Evolutionary conservation across 257 asterid species (phyloP).

Genomic region (Solanum virginianum): DNA sequence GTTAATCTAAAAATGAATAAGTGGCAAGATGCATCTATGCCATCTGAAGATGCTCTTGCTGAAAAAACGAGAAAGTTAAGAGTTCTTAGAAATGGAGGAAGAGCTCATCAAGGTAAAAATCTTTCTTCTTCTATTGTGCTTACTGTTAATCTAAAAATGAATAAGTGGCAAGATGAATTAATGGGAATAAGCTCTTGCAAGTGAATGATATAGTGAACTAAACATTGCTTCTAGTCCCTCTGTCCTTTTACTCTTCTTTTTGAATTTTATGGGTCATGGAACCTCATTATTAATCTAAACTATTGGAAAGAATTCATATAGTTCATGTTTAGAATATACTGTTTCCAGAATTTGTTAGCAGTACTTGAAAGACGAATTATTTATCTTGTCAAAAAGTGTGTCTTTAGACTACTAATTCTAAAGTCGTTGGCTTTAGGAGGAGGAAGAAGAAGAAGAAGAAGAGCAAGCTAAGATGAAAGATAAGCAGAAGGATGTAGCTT

Average conservation of each 20-base stretch:
- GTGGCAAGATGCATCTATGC: conserved; percentile 50
- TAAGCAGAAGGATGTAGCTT: conserved; percentile 75
- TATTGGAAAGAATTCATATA: not conserved
- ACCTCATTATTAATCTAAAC: not conserved
- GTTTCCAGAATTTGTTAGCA: not conserved
- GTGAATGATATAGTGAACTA: not conserved
- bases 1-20: not conserved
- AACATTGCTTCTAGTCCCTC: not conserved
- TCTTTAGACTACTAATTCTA: not conserved
- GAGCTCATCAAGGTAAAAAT: conserved; percentile 68
- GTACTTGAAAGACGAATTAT: not conserved
- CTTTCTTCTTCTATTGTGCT: not conserved
- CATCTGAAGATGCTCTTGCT: conserved; percentile 82
- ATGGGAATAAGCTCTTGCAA: not conserved
- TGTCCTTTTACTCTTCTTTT: not conserved
- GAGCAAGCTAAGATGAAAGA: conserved; percentile 69
- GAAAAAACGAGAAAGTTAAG: conserved; percentile 86
- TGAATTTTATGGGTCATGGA: not conserved
- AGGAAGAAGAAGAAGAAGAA: conserved; percentile 85
- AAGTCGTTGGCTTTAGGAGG: conserved; percentile 53
- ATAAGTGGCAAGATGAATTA: not conserved
- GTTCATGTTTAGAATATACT: not conserved
- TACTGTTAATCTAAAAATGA: not conserved
- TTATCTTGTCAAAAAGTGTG: not conserved
- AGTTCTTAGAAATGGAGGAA: conserved; percentile 84